A percentile compares a stretch with the other conserved stretches of the same genome.
phyloP scores from a whole-genome alignment of 441 rosid genomes.

The Codiaeum variegatum region DNA sequence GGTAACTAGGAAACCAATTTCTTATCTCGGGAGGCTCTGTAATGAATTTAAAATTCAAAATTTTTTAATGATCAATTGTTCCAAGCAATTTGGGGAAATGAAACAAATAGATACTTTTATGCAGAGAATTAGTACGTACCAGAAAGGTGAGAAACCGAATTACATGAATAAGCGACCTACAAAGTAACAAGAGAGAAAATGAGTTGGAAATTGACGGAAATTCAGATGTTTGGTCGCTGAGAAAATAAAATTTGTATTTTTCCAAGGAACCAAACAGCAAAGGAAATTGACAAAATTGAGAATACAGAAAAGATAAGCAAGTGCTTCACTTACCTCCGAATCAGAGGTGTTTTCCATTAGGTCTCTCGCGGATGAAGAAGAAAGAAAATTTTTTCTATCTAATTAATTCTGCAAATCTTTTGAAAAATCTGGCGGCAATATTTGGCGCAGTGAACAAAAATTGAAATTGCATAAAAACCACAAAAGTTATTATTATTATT shows the following conservation, averaged over 20 bases:
- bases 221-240: neutral
- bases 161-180: slow-evolving; percentile 32
- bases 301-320: neutral
- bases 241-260: neutral
- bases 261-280: neutral
- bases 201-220: neutral
- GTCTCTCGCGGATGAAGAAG: neutral
- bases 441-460: neutral
- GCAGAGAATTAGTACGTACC: slow-evolving; percentile 31
- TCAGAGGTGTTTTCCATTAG: slow-evolving; percentile 13
- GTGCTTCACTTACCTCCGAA: slow-evolving; percentile 7
- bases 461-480: neutral
- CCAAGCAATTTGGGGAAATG: neutral
- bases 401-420: too few species aligned
- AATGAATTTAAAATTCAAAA: slow-evolving; percentile 1
- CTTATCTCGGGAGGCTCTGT: slow-evolving; percentile 52
- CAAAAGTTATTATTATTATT: too few species aligned
- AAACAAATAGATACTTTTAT: neutral
- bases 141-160: slow-evolving; percentile 31
- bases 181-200: neutral
- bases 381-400: neutral
- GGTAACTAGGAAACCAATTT: slow-evolving; percentile 49
- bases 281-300: neutral
- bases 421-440: slow-evolving; percentile 6
- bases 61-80: neutral